Evolutionary conservation across 805 yeast species (phyloP).

Genomic region (Saturnispora ahearnii): DNA sequence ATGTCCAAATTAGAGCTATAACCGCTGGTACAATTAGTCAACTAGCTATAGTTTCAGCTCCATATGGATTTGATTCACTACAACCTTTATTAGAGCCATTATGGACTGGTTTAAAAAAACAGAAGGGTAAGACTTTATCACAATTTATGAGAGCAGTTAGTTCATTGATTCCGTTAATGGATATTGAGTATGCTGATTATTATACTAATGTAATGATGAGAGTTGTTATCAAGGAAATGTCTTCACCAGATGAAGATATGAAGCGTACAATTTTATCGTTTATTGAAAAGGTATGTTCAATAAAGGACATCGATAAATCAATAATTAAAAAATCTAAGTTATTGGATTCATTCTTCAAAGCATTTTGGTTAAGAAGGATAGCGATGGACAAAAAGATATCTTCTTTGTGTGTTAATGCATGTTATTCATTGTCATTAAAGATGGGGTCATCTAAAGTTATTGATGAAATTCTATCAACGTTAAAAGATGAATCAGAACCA

Average conservation of each 20-base stretch:
- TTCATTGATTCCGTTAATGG: constrained; percentile 76
- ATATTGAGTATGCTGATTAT: constrained; percentile 66
- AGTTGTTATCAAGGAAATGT: constrained; percentile 61
- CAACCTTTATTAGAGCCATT: constrained; percentile 64
- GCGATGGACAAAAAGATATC: constrained; percentile 58
- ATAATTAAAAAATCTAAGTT: constrained; percentile 42
- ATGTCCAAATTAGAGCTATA: constrained; percentile 53
- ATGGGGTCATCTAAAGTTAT: constrained; percentile 57
- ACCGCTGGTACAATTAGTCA: constrained; percentile 66
- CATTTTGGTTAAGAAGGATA: constrained; percentile 75
- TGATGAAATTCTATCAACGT: constrained; percentile 43
- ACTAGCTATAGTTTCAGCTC: constrained; percentile 73
- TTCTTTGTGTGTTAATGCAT: constrained; percentile 61
- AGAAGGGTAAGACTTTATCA: constrained; percentile 70
- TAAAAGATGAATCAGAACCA: constrained; percentile 79
- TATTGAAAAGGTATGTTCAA: constrained; percentile 54
- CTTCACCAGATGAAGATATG: constrained; percentile 85
- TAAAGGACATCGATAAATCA: constrained; percentile 45
- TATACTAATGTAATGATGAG: constrained; percentile 68
- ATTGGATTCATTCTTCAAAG: constrained; percentile 51
- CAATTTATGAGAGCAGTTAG: constrained; percentile 74
- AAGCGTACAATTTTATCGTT: constrained; percentile 61
- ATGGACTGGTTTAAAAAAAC: constrained; percentile 71
- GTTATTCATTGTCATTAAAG: constrained; percentile 55
- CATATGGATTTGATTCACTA: constrained; percentile 87